Conservation (phyloP, 2,329 filamentous ascomycete species). For the Paracorniculantispora psalliotae region DNA sequence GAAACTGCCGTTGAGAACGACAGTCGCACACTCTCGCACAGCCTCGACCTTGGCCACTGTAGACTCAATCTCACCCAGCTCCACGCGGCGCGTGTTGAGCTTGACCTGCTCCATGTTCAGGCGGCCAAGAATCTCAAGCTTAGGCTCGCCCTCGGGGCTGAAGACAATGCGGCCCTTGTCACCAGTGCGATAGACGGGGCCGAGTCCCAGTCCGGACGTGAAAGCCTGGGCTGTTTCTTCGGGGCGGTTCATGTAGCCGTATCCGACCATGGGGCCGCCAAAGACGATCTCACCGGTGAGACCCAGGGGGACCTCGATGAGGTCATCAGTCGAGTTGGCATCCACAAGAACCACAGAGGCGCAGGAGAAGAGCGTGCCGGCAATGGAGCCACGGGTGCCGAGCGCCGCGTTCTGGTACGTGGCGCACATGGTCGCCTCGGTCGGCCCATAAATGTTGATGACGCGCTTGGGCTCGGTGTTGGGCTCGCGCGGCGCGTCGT, state of each 20-base stretch:
- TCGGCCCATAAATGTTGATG: constrained; percentile 14
- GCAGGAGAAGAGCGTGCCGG: constrained; percentile 8
- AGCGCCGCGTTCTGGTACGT: constrained; percentile 4
- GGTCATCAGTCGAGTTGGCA: constrained; percentile 3
- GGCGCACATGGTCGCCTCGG: constrained; percentile 13
- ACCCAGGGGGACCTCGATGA: constrained; percentile 8
- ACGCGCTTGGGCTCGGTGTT: constrained; percentile 6
- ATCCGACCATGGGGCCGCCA: constrained; percentile 17
- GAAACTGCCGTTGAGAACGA: constrained; percentile 34
- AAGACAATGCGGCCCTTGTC: constrained; percentile 13
- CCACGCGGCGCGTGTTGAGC: constrained; percentile 12
- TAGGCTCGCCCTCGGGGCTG: constrained; percentile 1
- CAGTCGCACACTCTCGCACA: constrained; percentile 37
- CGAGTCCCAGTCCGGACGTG: not conserved
- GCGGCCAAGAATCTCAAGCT: constrained; percentile 12
- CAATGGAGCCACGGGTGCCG: constrained; percentile 11
- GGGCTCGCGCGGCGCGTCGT: constrained; percentile 5
- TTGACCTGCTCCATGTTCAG: constrained; percentile 13
- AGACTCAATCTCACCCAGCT: constrained; percentile 11
- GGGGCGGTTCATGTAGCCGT: constrained; percentile 15
- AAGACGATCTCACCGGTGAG: constrained; percentile 22
- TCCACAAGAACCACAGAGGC: constrained; percentile 10
- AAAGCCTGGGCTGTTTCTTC: constrained; percentile 11
- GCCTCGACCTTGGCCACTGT: constrained; percentile 14
- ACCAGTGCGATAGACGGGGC: constrained; percentile 10